Base-by-base conservation (phyloP, 2,329 filamentous ascomycete genomes). In the Diaporthe longicolla region DNA sequence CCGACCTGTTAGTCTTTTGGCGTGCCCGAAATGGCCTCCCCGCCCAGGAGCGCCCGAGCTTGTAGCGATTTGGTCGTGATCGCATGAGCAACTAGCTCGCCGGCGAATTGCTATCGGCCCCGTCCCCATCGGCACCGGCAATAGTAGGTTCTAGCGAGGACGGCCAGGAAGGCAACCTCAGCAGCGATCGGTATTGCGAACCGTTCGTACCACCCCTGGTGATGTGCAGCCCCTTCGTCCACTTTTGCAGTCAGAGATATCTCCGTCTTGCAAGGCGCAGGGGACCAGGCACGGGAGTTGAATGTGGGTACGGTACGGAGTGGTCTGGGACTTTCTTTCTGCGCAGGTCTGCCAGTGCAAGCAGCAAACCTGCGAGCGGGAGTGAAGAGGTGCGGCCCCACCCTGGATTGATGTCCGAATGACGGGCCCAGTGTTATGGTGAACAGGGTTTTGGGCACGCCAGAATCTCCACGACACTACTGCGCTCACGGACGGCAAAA, bases 371-470 rank as follows among this genome's bases (percentile, higher is more conserved):
- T 19, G 43, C 21, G 40, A 59, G 61, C 61, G 40, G 65, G 54
- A 66, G 54, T 57, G 43, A 37, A 69, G 54, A 70, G 48, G 54
- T 35, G 52, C 37, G 57, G 63, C 55, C 61, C 74, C 74, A 70
- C 74, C 68, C 74, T 75, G 72, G 73, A 50, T 70, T 75, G 70
- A 72, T 52, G 68, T 73, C 72, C 74, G 61, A 74, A 66, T 58
- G 61, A 70, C 55, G 72, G 74, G n/a, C 68, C 72, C 72, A 74
- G 66, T 71, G 55, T 75, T 70, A 50, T 54, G 54, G 54, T 48
- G 74, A 63, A 24, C 74, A 71, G 40, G 74, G 74, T 65, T 61
- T 54, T 57, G 66, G 61, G 54, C 68, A 70, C 63, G 54, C 61
- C 55, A 66, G 68, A 58, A 71, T 65, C 50, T 50, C 71, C 54